These are phyloP conservation scores for Litchi chinensis DNA, from an alignment of 345 rosid genomes.

Conservation along the genomic window DNA sequence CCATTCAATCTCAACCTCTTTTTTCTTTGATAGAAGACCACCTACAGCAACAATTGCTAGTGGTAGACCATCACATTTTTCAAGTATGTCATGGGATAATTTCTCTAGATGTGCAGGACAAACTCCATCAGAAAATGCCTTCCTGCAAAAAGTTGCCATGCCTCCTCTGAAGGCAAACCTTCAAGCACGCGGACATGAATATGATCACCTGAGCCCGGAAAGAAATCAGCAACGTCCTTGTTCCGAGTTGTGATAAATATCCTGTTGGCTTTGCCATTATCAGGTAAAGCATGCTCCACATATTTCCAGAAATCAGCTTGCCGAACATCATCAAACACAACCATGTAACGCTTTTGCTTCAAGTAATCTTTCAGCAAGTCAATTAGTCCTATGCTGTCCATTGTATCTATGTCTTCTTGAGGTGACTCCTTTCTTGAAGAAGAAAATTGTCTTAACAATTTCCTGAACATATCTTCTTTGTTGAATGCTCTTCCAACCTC, in stretches of 20 bases:
- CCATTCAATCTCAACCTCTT: conserved; percentile 16
- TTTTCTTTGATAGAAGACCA: conserved; percentile 15
- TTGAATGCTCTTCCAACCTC: conserved; percentile 7
- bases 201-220: not conserved
- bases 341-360: conserved; percentile 12
- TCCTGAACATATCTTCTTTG: not conserved
- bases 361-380: conserved; percentile 9
- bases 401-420: not conserved
- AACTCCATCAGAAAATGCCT: not conserved
- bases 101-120: conserved; percentile 19
- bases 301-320: conserved; percentile 17
- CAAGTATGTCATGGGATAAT: not conserved
- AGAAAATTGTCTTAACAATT: not conserved
- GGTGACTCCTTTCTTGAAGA: not conserved
- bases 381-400: conserved; percentile 10
- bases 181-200: conserved; percentile 14
- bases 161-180: not conserved
- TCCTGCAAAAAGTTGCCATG: conserved; percentile 18
- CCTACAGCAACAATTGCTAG: conserved; percentile 25
- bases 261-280: conserved; percentile 17
- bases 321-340: conserved; percentile 31
- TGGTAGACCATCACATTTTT: conserved; percentile 26
- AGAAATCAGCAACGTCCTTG: not conserved
- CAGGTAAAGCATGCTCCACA: conserved; percentile 21
- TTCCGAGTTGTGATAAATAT: conserved; percentile 19